Conservation (phyloP, 345 rosid species). For the Limnanthes douglasii region DNA sequence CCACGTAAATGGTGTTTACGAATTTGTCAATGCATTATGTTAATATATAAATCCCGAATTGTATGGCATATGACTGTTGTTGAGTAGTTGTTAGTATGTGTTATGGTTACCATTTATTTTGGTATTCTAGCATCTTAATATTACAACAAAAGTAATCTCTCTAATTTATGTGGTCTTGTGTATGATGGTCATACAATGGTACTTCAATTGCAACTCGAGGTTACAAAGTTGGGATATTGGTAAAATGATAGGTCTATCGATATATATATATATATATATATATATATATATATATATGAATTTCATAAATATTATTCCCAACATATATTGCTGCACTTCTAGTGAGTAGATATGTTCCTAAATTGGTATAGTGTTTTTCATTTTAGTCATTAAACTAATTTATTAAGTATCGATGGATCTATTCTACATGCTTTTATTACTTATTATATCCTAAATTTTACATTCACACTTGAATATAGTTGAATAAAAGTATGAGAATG, state of each 20-base stretch:
- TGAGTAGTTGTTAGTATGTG: background rate
- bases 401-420: too few species aligned
- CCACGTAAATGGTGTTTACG: conserved; percentile 27
- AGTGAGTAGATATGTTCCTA: conserved; percentile 77
- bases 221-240: conserved; percentile 64
- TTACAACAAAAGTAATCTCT: too few species aligned
- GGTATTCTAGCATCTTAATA: too few species aligned
- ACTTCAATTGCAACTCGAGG: conserved; percentile 40
- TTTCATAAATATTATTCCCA: conserved; percentile 39
- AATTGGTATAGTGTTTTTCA: conserved; percentile 76
- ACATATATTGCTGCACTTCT: conserved; percentile 74
- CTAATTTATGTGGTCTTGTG: background rate
- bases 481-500: too few species aligned
- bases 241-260: conserved; percentile 68
- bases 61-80: conserved; percentile 2
- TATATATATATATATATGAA: conserved; percentile 23
- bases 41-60: background rate
- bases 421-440: too few species aligned
- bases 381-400: conserved; percentile 57
- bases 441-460: too few species aligned
- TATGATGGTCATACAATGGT: conserved; percentile 59
- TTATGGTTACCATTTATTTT: background rate
- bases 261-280: conserved; percentile 34
- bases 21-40: too few species aligned
- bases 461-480: too few species aligned